Percentiles rank a stretch among this genome's conserved stretches.
Conservation (phyloP, 257 asterid genomes). For the Gentiana dahurica region DNA sequence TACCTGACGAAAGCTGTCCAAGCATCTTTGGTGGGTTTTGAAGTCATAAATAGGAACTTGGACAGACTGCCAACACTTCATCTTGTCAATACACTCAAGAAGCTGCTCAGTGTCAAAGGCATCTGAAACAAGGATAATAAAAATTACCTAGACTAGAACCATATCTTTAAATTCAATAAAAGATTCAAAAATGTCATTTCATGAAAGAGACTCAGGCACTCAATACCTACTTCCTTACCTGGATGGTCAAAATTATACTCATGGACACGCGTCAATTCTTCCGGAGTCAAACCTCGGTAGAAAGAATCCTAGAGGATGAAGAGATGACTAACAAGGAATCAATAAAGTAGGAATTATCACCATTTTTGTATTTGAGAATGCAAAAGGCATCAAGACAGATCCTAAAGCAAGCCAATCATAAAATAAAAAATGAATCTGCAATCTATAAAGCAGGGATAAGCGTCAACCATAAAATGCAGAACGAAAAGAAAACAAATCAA, state of each 20-base stretch:
- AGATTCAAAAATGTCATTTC: background rate
- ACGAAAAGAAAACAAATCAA: too few species aligned
- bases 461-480: too few species aligned
- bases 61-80: slow-evolving; percentile 62
- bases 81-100: slow-evolving; percentile 70
- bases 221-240: slow-evolving; percentile 32
- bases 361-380: too few species aligned
- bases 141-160: background rate
- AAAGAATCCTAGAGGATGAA: slow-evolving; percentile 64
- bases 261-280: slow-evolving; percentile 63
- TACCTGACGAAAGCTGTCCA: slow-evolving; percentile 91
- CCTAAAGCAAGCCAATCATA: too few species aligned
- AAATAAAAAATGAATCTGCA: too few species aligned
- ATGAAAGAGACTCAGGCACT: slow-evolving; percentile 3
- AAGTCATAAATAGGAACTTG: slow-evolving; percentile 93
- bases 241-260: slow-evolving; percentile 99
- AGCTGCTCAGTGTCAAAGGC: slow-evolving; percentile 99
- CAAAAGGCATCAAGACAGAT: too few species aligned
- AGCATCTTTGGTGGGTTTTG: slow-evolving; percentile 81
- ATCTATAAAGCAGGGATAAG: too few species aligned
- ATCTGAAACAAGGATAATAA: slow-evolving; percentile 37
- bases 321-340: too few species aligned
- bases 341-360: too few species aligned
- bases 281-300: slow-evolving; percentile 85
- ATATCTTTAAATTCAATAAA: background rate